phyloP scores from a whole-genome alignment of 805 yeast species.

The Ogataea methylovora region DNA sequence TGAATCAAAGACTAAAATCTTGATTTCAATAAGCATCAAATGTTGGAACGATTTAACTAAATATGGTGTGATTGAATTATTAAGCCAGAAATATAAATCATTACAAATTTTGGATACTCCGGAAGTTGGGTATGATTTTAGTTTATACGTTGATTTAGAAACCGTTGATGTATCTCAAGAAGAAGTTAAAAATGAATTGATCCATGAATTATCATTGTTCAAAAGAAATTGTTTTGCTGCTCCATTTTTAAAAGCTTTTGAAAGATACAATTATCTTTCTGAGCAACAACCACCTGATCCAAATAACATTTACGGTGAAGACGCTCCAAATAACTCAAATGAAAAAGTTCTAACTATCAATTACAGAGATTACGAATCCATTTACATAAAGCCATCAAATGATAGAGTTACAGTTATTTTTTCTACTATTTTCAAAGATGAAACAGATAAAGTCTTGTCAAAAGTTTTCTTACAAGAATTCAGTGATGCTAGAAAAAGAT shows the following conservation, averaged over 20 bases:
- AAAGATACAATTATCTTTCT: slow-evolving; percentile 65
- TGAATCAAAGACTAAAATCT: slow-evolving; percentile 55
- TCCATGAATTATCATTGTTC: slow-evolving; percentile 62
- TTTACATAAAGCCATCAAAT: slow-evolving; percentile 83
- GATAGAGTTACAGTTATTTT: slow-evolving; percentile 97
- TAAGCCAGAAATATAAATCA: slow-evolving; percentile 42
- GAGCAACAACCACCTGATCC: slow-evolving; percentile 29
- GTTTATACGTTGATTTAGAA: slow-evolving; percentile 58
- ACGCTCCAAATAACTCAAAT: slow-evolving; percentile 25
- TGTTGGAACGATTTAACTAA: slow-evolving; percentile 67
- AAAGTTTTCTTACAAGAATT: slow-evolving; percentile 88
- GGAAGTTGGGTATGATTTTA: slow-evolving; percentile 79
- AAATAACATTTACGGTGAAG: slow-evolving; percentile 34
- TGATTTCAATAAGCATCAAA: slow-evolving; percentile 65
- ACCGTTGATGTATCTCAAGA: slow-evolving; percentile 22
- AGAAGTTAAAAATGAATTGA: slow-evolving; percentile 43
- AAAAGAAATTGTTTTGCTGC: slow-evolving; percentile 88
- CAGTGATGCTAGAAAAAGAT: slow-evolving; percentile 91
- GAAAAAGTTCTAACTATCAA: slow-evolving; percentile 62
- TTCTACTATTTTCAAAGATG: slow-evolving; percentile 91
- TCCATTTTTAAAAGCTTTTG: slow-evolving; percentile 84
- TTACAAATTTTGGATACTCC: slow-evolving; percentile 30
- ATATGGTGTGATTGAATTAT: slow-evolving; percentile 55
- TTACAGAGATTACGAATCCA: slow-evolving; percentile 90
- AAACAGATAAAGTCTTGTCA: slow-evolving; percentile 88